Base-by-base conservation (phyloP, 2,329 filamentous ascomycete genomes). In the Aspergillus quadricinctus region DNA sequence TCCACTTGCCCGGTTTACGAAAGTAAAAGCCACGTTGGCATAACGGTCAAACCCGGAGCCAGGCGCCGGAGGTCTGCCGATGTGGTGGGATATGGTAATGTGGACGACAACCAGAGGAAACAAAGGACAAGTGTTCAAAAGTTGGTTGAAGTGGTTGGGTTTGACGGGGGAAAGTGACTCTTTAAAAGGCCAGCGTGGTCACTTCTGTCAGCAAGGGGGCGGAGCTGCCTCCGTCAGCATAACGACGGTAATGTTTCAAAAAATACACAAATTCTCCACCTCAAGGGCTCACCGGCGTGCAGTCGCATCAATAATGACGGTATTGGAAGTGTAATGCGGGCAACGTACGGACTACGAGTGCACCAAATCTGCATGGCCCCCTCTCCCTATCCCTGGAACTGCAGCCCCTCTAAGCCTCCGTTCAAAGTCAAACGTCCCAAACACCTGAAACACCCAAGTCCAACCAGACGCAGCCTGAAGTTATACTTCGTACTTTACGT, bases 131-230 rank as follows among this genome's bases (percentile, higher is more conserved):
- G 54, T 75, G 73, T 66, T 63, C 61, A 64, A 48, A 67, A 54
- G 52, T 53, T 57, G 40, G 41, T 55, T 57, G 55, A 35, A 46
- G 40, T 57, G 54, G 50, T 48, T 37, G 52, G 31, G n/a, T 51
- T 48, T 49, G 49, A 54, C 17, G 57, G 46, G 66, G 61, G 59
- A 61, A 55, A 49, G 55, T 46, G 52, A 53, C 64, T 65, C 67
- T 73, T 72, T 74, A 67, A 73, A 69, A 75, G 73, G 72, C 72
- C 73, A 75, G 66, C 66, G 69, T 74, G 72, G 66, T 71, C 69
- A 66, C 54, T 67, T 64, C 52, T 56, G 50, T 52, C 35, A 50
- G 49, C 29, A 62, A 58, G 63, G 64, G 63, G 59, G 64, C 59
- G 57, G 58, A 62, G 56, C 58, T 54, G 27, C 40, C 46, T 55